Percentiles rank a stretch among this genome's conserved stretches.
Conservation (phyloP, 176 grass and related monocot genomes). For the Typha latifolia region DNA sequence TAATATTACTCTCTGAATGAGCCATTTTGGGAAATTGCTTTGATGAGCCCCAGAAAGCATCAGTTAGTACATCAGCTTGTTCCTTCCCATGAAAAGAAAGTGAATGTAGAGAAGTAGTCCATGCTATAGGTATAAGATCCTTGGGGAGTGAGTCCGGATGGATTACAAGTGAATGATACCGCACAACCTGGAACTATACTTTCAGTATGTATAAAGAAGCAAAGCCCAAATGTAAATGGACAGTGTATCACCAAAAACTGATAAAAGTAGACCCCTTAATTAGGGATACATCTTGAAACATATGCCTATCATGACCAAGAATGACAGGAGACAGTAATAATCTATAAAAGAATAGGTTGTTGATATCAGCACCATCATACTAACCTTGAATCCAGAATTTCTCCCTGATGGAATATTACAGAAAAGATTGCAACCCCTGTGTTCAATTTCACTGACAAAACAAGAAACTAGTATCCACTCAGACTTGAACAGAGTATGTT, state of each 20-base stretch:
- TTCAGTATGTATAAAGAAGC: background rate
- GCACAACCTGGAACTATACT: slow-evolving; percentile 50
- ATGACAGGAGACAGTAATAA: background rate
- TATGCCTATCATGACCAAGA: slow-evolving; percentile 1
- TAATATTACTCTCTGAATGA: slow-evolving; percentile 6
- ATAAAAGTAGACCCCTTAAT: background rate
- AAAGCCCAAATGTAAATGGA: background rate
- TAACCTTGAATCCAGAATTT: slow-evolving; percentile 92
- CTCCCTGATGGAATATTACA: slow-evolving; percentile 64
- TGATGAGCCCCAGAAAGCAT: slow-evolving; percentile 17
- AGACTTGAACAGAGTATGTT: background rate
- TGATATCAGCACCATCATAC: background rate
- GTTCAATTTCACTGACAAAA: slow-evolving; percentile 74
- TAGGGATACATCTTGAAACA: background rate
- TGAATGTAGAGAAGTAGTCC: slow-evolving; percentile 55
- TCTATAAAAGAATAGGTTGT: background rate
- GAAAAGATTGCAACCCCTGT: slow-evolving; percentile 62
- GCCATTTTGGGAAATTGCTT: background rate
- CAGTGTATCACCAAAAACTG: too few relatives aligned
- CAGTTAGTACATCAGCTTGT: slow-evolving; percentile 9
- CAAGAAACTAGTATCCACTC: slow-evolving; percentile 1
- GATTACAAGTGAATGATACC: slow-evolving; percentile 94
- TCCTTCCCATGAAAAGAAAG: slow-evolving; percentile 59
- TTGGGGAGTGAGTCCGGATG: slow-evolving; percentile 49
- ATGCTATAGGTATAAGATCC: slow-evolving; percentile 73